A percentile compares a stretch with the other conserved stretches of the same genome.
Evolutionary conservation across 2,329 filamentous ascomycete genomes (phyloP).

Genomic region (Westerdykella ornata): DNA sequence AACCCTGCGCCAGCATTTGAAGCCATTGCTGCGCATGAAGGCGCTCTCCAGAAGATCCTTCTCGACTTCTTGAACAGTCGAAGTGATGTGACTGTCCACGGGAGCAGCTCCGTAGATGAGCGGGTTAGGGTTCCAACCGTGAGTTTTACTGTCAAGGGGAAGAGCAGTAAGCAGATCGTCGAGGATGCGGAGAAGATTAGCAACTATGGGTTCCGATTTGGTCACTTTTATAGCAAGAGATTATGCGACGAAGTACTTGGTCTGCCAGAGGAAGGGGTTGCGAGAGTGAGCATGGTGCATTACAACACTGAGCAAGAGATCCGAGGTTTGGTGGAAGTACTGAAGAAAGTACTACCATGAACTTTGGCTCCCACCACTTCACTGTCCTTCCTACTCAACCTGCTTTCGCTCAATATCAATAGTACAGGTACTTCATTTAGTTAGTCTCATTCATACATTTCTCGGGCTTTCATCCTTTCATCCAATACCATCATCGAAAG

Average conservation of each 20-base stretch:
- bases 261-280: slow-evolving; percentile 55
- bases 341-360: slow-evolving; percentile 46
- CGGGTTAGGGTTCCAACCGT: slow-evolving; percentile 56
- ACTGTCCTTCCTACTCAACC: no score
- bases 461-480: no score
- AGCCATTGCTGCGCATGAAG: slow-evolving; percentile 54
- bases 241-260: slow-evolving; percentile 54
- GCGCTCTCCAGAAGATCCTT: slow-evolving; percentile 51
- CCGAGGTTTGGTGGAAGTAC: slow-evolving; percentile 44
- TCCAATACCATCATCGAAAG: no score
- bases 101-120: slow-evolving; percentile 46
- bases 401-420: no score
- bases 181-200: slow-evolving; percentile 55
- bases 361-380: no score
- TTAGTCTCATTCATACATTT: not conserved
- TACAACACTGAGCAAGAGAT: slow-evolving; percentile 65
- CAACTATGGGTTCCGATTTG: slow-evolving; percentile 58
- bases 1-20: slow-evolving; percentile 20
- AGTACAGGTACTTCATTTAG: not conserved
- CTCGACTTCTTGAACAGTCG: slow-evolving; percentile 53
- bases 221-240: slow-evolving; percentile 62
- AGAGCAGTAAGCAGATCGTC: slow-evolving; percentile 53
- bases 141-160: slow-evolving; percentile 57
- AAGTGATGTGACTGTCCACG: slow-evolving; percentile 52
- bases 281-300: slow-evolving; percentile 65